Evolutionary conservation across 257 asterid species (phyloP).

Genomic region (Solanum sejunctum): DNA sequence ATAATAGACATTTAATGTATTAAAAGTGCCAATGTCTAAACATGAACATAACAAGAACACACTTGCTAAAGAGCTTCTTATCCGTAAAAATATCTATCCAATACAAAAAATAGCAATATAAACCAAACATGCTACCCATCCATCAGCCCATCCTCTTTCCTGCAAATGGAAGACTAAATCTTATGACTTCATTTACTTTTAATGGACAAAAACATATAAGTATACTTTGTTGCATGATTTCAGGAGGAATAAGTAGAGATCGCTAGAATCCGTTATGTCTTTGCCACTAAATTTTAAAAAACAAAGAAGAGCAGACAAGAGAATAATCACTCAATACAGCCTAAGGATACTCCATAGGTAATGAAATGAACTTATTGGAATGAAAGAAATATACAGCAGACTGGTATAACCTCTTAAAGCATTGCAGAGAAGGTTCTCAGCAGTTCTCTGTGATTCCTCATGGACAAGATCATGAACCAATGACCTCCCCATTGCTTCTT

Average conservation of each 20-base stretch:
- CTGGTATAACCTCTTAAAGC: conserved; percentile 51
- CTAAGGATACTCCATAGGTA: neutral
- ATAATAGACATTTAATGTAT: neutral
- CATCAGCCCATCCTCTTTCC: neutral
- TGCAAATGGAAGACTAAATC: neutral
- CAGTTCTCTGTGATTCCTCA: conserved; percentile 46
- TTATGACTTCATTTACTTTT: neutral
- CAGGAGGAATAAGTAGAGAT: neutral
- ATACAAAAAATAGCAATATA: neutral
- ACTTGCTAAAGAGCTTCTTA: neutral
- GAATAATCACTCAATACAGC: neutral
- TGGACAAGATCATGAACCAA: conserved; percentile 54
- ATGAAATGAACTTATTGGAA: conserved; percentile 2
- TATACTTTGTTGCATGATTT: neutral
- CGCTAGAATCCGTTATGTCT: neutral
- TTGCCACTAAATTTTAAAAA: neutral
- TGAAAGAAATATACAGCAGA: neutral
- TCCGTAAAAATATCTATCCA: neutral
- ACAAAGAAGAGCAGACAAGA: neutral
- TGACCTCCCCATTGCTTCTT: conserved; percentile 52
- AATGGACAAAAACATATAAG: neutral
- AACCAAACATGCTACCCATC: neutral
- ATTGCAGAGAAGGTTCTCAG: conserved; percentile 37
- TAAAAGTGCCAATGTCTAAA: neutral
- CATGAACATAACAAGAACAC: neutral